Evolutionary conservation across 176 grass and related monocot genomes (phyloP), one percentile per base, ranked within the genome.

Genomic region (Carex kokanica): DNA sequence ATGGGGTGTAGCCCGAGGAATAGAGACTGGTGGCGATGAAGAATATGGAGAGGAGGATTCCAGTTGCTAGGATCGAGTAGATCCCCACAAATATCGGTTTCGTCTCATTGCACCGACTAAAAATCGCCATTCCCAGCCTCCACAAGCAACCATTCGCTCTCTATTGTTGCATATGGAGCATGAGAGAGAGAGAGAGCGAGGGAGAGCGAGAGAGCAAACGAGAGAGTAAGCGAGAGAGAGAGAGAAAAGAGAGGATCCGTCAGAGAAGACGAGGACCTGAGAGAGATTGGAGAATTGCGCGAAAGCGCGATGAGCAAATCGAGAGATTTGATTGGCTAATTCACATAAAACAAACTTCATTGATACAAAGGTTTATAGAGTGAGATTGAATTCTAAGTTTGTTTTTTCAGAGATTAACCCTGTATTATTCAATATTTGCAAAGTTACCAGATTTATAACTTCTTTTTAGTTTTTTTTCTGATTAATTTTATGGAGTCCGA

Each of bases 41-140:
- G 87, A 95, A 72, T 3, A 87, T 82, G 68, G 90, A 95, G 86
- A 95, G 90, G 62, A 91, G 86, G 73, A 93, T 86, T 34, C 93
- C 88, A 53, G 86, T 83, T 53, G 90, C 63, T 11, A 90, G 85
- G 67, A 88, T 86, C 41, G 84, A 85, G 80, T 90, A 95, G 86
- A 92, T 93, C 71, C 88, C 93, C 13, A 89, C 64, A 81, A 95
- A 92, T 29, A 91, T 40, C 12, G 93, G 87, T 55, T 89, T 91
- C n/a, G 86, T 64, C 52, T 86, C 85, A 17, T 64, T 56, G 77
- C 84, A 85, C 53, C 72, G 69, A 60, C 5, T 78, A 0, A 36
- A 79, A 63, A 67, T 55, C 73, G 74, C 60, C 84, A 86, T 86
- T 66, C 27, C 7, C 7, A 8, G 23, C 6, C 23, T 77, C 73